phyloP scores from a whole-genome alignment of 176 grass and related monocot genomes.

The Oryza meridionalis region DNA sequence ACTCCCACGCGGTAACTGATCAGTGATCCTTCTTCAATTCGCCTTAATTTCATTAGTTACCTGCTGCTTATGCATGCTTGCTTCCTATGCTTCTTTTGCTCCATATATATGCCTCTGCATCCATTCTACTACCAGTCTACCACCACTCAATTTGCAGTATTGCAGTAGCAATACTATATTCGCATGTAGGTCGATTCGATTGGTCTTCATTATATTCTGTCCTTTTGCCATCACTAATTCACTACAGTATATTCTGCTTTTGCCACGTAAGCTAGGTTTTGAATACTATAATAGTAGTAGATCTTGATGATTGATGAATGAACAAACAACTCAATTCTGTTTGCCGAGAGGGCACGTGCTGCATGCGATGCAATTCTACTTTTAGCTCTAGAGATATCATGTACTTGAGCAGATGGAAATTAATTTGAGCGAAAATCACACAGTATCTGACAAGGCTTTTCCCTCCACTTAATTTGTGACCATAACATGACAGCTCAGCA shows the following conservation, averaged over 20 bases:
- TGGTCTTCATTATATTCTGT: too few species aligned
- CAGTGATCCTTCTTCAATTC: neutral
- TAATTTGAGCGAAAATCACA: neutral
- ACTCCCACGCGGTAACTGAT: slow-evolving; percentile 73
- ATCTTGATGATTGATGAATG: neutral
- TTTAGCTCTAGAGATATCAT: neutral
- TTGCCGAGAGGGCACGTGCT: neutral
- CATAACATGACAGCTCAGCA: slow-evolving; percentile 59
- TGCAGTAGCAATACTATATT: neutral
- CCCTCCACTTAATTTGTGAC: neutral
- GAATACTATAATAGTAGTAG: neutral
- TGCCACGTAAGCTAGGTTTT: neutral
- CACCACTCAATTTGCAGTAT: slow-evolving; percentile 4
- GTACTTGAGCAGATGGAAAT: neutral
- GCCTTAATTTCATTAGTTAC: neutral
- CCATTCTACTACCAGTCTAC: neutral
- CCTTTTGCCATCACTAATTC: neutral
- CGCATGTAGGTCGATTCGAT: too few species aligned
- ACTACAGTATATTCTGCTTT: neutral
- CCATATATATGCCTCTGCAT: neutral
- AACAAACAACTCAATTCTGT: neutral
- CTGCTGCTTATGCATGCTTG: neutral
- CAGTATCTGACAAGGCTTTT: neutral
- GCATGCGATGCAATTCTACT: neutral
- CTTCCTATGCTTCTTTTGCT: slow-evolving; percentile 4